These are phyloP conservation scores for Sindora glabra DNA, from an alignment of 306 rosid genomes.

Conservation along the genomic window DNA sequence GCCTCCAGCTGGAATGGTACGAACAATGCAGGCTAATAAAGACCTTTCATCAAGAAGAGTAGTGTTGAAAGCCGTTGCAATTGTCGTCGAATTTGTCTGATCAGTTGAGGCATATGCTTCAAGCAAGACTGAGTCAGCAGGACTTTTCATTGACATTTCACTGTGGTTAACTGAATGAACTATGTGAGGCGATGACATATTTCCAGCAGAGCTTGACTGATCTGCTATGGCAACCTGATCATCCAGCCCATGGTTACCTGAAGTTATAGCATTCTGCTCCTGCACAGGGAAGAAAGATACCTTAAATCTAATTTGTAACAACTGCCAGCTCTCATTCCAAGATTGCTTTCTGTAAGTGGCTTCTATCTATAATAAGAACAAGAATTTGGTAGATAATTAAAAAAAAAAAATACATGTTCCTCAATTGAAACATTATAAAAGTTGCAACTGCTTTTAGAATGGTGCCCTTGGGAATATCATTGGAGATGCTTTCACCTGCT, in stretches of 20 bases:
- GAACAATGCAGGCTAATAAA: slow-evolving; percentile 76
- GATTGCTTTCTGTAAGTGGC: not conserved
- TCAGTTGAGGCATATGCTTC: slow-evolving; percentile 52
- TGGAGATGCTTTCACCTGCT: not conserved
- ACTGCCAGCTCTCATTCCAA: not conserved
- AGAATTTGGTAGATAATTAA: not conserved
- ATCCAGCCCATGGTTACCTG: slow-evolving; percentile 36
- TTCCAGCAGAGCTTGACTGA: slow-evolving; percentile 42
- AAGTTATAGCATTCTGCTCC: slow-evolving; percentile 38
- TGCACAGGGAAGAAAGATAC: slow-evolving; percentile 18
- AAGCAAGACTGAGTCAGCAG: slow-evolving; percentile 36
- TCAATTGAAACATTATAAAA: not conserved
- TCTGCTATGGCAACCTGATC: slow-evolving; percentile 42
- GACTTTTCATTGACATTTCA: slow-evolving; percentile 31
- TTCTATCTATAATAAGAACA: not conserved
- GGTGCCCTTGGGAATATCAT: not conserved
- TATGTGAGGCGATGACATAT: slow-evolving; percentile 30
- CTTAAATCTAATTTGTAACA: not conserved
- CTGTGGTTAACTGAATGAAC: slow-evolving; percentile 37
- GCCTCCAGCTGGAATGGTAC: slow-evolving; percentile 96
- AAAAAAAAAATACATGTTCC: not conserved
- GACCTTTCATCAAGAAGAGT: slow-evolving; percentile 80
- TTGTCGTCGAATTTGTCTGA: slow-evolving; percentile 21
- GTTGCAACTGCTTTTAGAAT: not conserved
- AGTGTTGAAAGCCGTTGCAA: slow-evolving; percentile 42